Conservation (phyloP, 345 rosid species). For the Sisymbrium irio region DNA sequence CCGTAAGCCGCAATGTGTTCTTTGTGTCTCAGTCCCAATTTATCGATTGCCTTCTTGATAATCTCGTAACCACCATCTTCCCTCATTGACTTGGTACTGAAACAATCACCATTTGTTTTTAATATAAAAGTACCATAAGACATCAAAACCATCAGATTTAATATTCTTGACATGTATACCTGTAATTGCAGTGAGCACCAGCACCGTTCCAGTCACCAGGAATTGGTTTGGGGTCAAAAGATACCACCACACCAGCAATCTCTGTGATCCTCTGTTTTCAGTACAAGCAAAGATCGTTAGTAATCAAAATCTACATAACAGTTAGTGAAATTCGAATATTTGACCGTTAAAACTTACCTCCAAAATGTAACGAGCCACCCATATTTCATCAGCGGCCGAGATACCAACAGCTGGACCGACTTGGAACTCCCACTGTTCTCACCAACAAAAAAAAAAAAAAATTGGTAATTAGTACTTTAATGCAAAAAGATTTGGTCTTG, state of each 20-base stretch:
- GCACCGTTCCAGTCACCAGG: constrained; percentile 99
- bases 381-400: constrained; percentile 78
- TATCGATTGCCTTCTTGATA: constrained; percentile 84
- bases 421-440: constrained; percentile 83
- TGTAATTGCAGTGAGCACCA: constrained; percentile 90
- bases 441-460: constrained; percentile 4
- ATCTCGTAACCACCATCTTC: constrained; percentile 63
- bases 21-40: constrained; percentile 70
- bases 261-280: constrained; percentile 82
- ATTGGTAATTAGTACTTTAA: not conserved
- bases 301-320: not conserved
- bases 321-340: not conserved
- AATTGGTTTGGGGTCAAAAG: constrained; percentile 90
- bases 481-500: not conserved
- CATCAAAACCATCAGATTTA: not conserved
- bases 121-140: not conserved
- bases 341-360: constrained; percentile 47
- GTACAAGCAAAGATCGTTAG: not conserved
- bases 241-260: constrained; percentile 79
- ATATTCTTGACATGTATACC: constrained; percentile 39
- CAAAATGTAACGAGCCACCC: constrained; percentile 91
- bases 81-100: constrained; percentile 85
- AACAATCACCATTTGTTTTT: constrained; percentile 1
- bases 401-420: constrained; percentile 91
- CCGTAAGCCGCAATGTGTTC: constrained; percentile 94